phyloP scores from a whole-genome alignment of 176 grass and related monocot genomes.

The Elaeis guineensis region DNA sequence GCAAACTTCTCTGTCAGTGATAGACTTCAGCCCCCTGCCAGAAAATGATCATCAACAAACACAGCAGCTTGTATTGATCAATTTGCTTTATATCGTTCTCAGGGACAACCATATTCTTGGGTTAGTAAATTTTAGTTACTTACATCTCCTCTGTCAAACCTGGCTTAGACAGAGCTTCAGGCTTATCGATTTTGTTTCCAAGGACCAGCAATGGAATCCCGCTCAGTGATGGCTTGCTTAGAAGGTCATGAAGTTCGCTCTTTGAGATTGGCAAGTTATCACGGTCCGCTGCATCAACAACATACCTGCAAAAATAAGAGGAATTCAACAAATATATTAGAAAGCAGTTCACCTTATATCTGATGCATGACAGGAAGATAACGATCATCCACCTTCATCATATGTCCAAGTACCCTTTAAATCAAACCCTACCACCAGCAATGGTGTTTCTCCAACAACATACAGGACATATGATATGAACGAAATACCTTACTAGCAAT shows the following conservation, averaged over 20 bases:
- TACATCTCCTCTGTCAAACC: conserved; percentile 72
- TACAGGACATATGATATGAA: too few species aligned
- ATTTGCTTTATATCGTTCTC: too few species aligned
- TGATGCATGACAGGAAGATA: too few species aligned
- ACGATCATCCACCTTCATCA: too few species aligned
- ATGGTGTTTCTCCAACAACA: too few species aligned
- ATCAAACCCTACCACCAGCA: too few species aligned
- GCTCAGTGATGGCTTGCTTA: conserved; percentile 78
- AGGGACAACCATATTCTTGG: neutral
- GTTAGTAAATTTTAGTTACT: conserved; percentile 5
- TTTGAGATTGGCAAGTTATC: conserved; percentile 90
- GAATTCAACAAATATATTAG: neutral
- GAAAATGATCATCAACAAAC: neutral
- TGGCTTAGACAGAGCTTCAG: conserved; percentile 71
- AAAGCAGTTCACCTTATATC: too few species aligned
- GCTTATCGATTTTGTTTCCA: conserved; percentile 86
- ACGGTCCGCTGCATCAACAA: conserved; percentile 81
- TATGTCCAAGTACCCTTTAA: too few species aligned
- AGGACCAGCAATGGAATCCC: conserved; percentile 85
- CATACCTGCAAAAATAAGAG: conserved; percentile 53
- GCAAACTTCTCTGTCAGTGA: conserved; percentile 69
- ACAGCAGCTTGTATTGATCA: too few species aligned
- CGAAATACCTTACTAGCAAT: too few species aligned
- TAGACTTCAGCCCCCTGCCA: conserved; percentile 55
- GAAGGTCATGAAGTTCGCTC: conserved; percentile 83